Evolutionary conservation across 2,329 filamentous ascomycete species (phyloP), one percentile per base, ranked within the genome.

Genomic region (Sclerotinia borealis): DNA sequence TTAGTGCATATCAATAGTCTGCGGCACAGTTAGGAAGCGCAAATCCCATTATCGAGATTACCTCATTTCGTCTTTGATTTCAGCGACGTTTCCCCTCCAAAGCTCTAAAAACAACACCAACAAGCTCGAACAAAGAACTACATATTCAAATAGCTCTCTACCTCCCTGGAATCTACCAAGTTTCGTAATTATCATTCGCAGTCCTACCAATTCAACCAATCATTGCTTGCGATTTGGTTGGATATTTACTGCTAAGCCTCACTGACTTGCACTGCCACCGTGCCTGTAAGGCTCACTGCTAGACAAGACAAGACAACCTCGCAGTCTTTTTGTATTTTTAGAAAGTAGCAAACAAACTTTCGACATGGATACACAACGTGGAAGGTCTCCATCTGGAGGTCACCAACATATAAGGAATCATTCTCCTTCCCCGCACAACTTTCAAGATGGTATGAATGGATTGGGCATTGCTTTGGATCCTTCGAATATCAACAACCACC

Each of bases 311-410:
- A 50, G n/a, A 51, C 41, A 63, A 50, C 54, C 31, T 59, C 61
- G 43, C 56, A 49, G 47, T 6, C 43, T 39, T 22, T 73, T 59
- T 50, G 37, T 10, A 59, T 59, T 59, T 74, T 73, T 72, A 73
- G 72, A 72, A 68, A 72, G 72, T 66, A 77, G 74, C 72, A 76
- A 62, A 68, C 66, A 71, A 68, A 71, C 72, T 71, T 45, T 64
- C 63, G 61, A 63, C 65, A 83, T 84, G 81, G 82, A 85, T 77
- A 78, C 80, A 75, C 80, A 82, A 73, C 79, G 83, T 74, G 84
- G 84, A 74, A 85, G 85, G 73, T 88, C 86, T 70, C 83, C 82
- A 69, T 87, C 86, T 72, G 79, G 80, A 73, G 80, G 80, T 68
- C 81, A 83, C 72, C 81, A 81, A 70, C 74, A 71, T 74, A 75